These are phyloP conservation scores for Trichocomaceae sp. DNA, from an alignment of 2,329 filamentous ascomycete genomes.

Conservation along the genomic window DNA sequence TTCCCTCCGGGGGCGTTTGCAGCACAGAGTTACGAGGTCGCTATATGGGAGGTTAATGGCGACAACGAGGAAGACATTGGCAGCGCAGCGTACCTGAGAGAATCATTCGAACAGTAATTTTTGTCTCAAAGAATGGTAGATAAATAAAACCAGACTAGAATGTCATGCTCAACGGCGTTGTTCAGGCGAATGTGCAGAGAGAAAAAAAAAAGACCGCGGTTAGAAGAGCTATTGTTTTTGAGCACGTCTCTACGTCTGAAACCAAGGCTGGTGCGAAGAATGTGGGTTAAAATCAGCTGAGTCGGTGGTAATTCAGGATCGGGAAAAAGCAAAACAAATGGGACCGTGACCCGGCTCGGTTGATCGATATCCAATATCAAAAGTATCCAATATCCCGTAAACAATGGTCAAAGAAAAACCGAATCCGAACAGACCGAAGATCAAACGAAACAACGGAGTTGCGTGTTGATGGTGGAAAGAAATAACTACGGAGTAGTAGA, in stretches of 20 bases:
- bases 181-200: background rate
- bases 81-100: background rate
- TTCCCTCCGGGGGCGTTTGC: background rate
- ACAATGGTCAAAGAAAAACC: background rate
- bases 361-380: background rate
- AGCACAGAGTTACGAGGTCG: background rate
- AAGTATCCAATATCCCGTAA: background rate
- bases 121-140: background rate
- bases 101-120: background rate
- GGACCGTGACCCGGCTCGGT: too few species aligned
- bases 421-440: background rate
- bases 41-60: background rate
- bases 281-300: slow-evolving; percentile 3
- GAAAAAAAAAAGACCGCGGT: too few species aligned
- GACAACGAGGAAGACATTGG: background rate
- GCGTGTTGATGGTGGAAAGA: background rate
- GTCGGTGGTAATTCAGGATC: background rate
- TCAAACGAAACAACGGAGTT: background rate
- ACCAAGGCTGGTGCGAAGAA: slow-evolving; percentile 2
- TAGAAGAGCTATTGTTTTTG: too few species aligned
- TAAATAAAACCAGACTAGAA: background rate
- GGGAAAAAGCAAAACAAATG: background rate
- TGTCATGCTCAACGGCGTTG: background rate
- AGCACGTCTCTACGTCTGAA: background rate
- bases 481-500: too few species aligned